Base-by-base conservation (phyloP, 306 rosid genomes). In the Gillenia trifoliata region DNA sequence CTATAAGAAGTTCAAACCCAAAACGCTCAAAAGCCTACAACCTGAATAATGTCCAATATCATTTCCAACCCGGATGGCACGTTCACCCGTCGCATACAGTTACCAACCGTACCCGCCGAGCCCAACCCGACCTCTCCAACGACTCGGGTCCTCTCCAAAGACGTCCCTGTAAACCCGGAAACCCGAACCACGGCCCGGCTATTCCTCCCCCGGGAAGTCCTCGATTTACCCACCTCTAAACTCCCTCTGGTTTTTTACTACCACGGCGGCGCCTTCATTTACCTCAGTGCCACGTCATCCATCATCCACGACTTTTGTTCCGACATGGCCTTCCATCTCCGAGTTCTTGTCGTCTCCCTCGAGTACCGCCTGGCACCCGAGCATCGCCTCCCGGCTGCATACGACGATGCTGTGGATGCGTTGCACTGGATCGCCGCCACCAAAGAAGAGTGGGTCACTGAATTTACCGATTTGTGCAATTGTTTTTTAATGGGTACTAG, bases 401-500 rank as follows among this genome's bases (percentile, higher is more conserved):
- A 86, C 34, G 84, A 80, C 0, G 89, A 86, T 41, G 82, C 80
- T 17, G 45, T 80, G 16, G 83, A 86, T 19, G 82, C 81, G 12
- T 36, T 86, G 83, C 72, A 76, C 29, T 83, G 75, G 83, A 50
- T 80, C 4, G 73, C 52, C 17, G 23, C 72, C 28, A 36, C 81
- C 10, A 65, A 57, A 10, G 85, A 86, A 13, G 55, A 57, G 30
- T 80, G 81, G 89, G 33, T 80, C 17, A 12, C 47, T 17, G 75
- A 75, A 10, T 86, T 60, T 17, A 76, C 66, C 19, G 85, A 86
- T 36, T 1, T 70, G 29, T 74, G 81, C 2, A 68, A 54, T 3
- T 82, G 81, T 41, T 86, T 66, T 6, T 62, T 78, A 11, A 80
- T 78, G 83, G 85, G 89, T 6, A n/a, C 79, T 1, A 87, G 91